phyloP scores from a whole-genome alignment of 768 basidiomycete genomes.

The Phylloporus arenicola region DNA sequence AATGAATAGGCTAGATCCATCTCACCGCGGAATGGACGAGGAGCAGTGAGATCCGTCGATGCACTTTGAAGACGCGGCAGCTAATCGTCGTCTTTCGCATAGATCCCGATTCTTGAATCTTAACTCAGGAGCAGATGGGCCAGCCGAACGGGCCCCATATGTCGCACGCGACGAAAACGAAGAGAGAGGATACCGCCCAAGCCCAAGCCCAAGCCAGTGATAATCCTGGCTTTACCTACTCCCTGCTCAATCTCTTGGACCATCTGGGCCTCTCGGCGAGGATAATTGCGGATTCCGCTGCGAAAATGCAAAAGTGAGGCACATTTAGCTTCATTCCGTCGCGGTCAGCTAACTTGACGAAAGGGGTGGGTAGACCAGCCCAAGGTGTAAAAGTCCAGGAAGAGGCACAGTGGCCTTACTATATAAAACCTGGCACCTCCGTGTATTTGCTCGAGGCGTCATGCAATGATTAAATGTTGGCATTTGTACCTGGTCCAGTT shows the following conservation, averaged over 20 bases:
- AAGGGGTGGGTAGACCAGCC: background rate
- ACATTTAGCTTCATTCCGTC: background rate
- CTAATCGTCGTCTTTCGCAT: background rate
- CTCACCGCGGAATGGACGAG: background rate
- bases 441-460: too few species aligned
- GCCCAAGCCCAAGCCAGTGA: too few species aligned
- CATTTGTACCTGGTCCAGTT: too few species aligned
- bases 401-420: too few species aligned
- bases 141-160: background rate
- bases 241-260: too few species aligned
- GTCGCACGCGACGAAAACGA: background rate
- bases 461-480: too few species aligned
- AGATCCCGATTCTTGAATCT: background rate
- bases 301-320: background rate
- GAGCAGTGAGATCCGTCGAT: background rate
- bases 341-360: background rate
- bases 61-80: background rate
- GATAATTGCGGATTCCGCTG: too few species aligned
- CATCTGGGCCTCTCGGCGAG: too few species aligned
- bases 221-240: too few species aligned
- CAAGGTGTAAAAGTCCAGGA: too few species aligned
- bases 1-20: background rate
- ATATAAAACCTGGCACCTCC: too few species aligned
- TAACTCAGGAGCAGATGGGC: background rate
- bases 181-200: background rate